Base-by-base conservation (phyloP, 345 rosid genomes). In the Salix brachista region DNA sequence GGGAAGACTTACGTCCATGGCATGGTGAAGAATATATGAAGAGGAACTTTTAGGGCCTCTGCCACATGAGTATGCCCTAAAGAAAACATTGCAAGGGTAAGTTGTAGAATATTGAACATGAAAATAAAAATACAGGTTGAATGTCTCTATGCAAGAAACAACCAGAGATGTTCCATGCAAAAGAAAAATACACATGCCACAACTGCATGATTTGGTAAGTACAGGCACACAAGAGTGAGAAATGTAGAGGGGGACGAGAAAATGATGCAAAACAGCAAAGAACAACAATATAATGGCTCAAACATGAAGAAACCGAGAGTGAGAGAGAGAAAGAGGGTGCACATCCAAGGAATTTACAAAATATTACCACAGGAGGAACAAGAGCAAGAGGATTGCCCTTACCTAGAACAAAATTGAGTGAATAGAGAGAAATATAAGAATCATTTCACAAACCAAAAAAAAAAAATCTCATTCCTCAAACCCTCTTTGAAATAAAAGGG, bases 1-100 rank as follows among this genome's bases (percentile, higher is more conserved):
- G 77, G 82, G 72, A 84, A 87, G 82, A 93, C 99, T 94, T 92
- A 96, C 99, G 98, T 96, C 99, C 99, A 96, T 70, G 99, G 99
- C 99, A 96, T 96, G 21, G 99, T 96, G 93, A 96, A 96, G 84
- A 96, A 94, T 71, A 96, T 89, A 84, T 96, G 99, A 83, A 96
- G 77, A 0, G 99, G 98, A 83, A 96, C 70, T 87, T 84, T 90
- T 21, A 96, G 85, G 56, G 97, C 90, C 85, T 96, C 99, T 34
- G 99, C 99, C 81, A 96, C 99, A 79, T 96, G 98, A 26, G 89
- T 83, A 83, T 96, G 99, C 81, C 99, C 99, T 96, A 87, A 32
- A 76, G 80, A 83, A 46, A 75, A 52, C 42, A 78, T 78, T 65
- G 10, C 39, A 65, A 78, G 79, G 34, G 74, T 86, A 76, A 87